phyloP scores from a whole-genome alignment of 2,329 filamentous ascomycete genomes.

The Xylariomycetidae sp. region DNA sequence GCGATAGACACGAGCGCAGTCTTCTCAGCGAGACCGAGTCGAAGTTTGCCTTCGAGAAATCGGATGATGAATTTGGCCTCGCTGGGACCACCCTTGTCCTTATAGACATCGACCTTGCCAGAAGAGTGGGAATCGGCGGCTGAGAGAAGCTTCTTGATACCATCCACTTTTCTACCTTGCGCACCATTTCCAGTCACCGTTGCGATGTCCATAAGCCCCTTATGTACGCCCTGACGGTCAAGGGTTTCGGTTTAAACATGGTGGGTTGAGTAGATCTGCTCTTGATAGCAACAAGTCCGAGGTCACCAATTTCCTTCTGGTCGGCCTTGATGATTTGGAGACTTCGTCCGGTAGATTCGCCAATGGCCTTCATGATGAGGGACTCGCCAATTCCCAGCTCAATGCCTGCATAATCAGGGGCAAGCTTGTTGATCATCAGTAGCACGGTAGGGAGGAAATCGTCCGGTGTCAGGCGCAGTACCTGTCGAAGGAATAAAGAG shows the following conservation, averaged over 20 bases:
- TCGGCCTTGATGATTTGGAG: slow-evolving; percentile 88
- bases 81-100: slow-evolving; percentile 89
- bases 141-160: slow-evolving; percentile 94
- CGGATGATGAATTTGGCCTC: slow-evolving; percentile 93
- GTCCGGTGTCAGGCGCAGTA: slow-evolving; percentile 82
- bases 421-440: slow-evolving; percentile 97
- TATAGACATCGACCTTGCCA: slow-evolving; percentile 81
- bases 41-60: slow-evolving; percentile 89
- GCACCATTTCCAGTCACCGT: slow-evolving; percentile 81
- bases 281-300: slow-evolving; percentile 92
- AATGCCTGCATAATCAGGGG: slow-evolving; percentile 92
- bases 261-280: slow-evolving; percentile 92
- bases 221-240: slow-evolving; percentile 83
- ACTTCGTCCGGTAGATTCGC: slow-evolving; percentile 86
- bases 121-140: slow-evolving; percentile 71
- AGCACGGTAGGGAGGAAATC: slow-evolving; percentile 85
- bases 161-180: slow-evolving; percentile 84
- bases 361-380: slow-evolving; percentile 97
- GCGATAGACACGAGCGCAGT: slow-evolving; percentile 87
- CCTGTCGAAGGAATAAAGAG: slow-evolving; percentile 85
- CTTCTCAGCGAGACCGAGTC: slow-evolving; percentile 86
- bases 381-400: slow-evolving; percentile 98
- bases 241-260: slow-evolving; percentile 94
- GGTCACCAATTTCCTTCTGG: slow-evolving; percentile 92
- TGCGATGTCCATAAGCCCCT: slow-evolving; percentile 83